Conservation (phyloP, 2,329 filamentous ascomycete species). For the Paecilomyces niveus region DNA sequence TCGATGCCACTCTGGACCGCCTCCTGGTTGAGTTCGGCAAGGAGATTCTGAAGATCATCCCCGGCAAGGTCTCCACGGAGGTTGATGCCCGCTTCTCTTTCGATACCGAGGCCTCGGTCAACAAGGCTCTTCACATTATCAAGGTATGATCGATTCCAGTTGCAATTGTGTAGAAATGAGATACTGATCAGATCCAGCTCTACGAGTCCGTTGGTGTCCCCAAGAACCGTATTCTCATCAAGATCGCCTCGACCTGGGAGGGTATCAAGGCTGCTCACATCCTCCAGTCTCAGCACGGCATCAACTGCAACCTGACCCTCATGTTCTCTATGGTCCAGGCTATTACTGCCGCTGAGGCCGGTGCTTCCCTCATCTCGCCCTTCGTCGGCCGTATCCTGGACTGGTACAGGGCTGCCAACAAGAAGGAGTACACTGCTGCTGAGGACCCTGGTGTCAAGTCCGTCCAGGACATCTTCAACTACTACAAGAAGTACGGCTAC, state of each 20-base stretch:
- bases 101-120: slow-evolving; percentile 81
- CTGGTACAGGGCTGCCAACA: slow-evolving; percentile 95
- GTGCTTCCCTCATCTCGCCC: slow-evolving; percentile 95
- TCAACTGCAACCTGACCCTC: slow-evolving; percentile 98
- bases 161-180: background rate
- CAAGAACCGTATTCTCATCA: slow-evolving; percentile 96
- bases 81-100: slow-evolving; percentile 96
- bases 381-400: slow-evolving; percentile 99
- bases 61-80: slow-evolving; percentile 98
- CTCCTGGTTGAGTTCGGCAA: slow-evolving; percentile 97
- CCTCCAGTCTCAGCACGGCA: slow-evolving; percentile 87
- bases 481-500: slow-evolving; percentile 99
- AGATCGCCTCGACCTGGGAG: slow-evolving; percentile 98
- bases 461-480: slow-evolving; percentile 94
- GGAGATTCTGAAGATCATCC: slow-evolving; percentile 94
- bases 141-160: slow-evolving; percentile 55
- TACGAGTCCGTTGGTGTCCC: slow-evolving; percentile 87
- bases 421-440: slow-evolving; percentile 84
- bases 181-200: slow-evolving; percentile 52
- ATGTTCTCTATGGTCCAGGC: slow-evolving; percentile 97
- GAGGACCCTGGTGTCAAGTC: slow-evolving; percentile 96
- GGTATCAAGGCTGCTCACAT: slow-evolving; percentile 98
- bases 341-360: slow-evolving; percentile 90
- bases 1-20: slow-evolving; percentile 83
- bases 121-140: slow-evolving; percentile 96